Evolutionary conservation across 176 grass and related monocot species (phyloP), one percentile per base, ranked within the genome.

Genomic region (Rhynchospora pubera): DNA sequence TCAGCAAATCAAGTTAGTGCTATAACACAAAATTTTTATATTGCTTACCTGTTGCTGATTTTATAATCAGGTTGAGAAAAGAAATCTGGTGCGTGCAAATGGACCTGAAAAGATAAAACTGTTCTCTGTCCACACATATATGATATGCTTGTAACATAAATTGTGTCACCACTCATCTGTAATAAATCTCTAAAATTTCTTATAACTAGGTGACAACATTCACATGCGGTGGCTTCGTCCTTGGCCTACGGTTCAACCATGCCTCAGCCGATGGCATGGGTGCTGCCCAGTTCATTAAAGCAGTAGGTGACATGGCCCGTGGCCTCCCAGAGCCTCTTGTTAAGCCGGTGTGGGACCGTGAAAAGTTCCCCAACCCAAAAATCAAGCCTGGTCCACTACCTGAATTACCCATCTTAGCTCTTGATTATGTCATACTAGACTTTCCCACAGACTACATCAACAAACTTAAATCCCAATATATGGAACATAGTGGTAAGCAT

Each of bases 221-320:
- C 87, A 93, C 87, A 83, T 98, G 95, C 83, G 95, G 95, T 18
- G 95, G 95, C 4, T 94, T 98, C 82, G 90, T 98, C 11, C 62
- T 98, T 34, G 95, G 95, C 43, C 88, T 98, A 44, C 85, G 95
- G 57, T 93, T 90, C 67, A 98, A 98, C 90, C 95, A 98, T 50
- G 95, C 92, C 26, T 84, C 93, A 7, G 90, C 95, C 1, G 95
- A 98, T 48, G 95, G 95, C 51, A 84, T 93, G 62, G 95, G 95
- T 30, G 83, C 95, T 11, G 95, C 95, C 32, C 95, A 98, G 82
- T 93, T 98, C 90, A 71, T 98, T n/a, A 91, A 88, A 77, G 92
- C 92, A 14, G 68, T 98, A 43, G 95, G 95, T 26, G 95, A 98
- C 34, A 71, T 98, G 7, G 95, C 95, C 22, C 87, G 95, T 10